Evolutionary conservation across 2,329 filamentous ascomycete species (phyloP).

Genomic region (Ilyonectria destructans): DNA sequence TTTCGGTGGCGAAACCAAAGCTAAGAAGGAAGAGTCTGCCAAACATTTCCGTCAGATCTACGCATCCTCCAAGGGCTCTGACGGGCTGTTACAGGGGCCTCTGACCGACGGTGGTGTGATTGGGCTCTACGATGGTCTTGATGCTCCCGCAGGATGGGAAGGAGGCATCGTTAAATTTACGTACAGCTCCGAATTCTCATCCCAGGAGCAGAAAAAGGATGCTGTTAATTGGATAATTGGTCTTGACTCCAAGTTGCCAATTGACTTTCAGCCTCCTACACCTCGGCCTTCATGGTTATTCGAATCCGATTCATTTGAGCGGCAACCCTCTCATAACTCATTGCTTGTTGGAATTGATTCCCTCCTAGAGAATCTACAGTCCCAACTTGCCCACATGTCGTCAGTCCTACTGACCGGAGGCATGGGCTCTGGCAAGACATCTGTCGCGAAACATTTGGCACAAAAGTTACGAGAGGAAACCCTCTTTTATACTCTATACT

Average conservation of each 20-base stretch:
- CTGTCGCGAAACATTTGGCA: slow-evolving; percentile 83
- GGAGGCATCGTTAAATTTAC: slow-evolving; percentile 90
- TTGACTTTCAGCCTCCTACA: slow-evolving; percentile 85
- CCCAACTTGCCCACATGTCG: slow-evolving; percentile 86
- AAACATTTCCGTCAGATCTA: slow-evolving; percentile 83
- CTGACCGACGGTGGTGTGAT: slow-evolving; percentile 92
- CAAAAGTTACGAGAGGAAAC: slow-evolving; percentile 80
- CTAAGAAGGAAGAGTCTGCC: slow-evolving; percentile 83
- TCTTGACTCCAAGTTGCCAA: slow-evolving; percentile 79
- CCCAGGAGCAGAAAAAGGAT: slow-evolving; percentile 64
- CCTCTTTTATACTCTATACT: slow-evolving; percentile 88
- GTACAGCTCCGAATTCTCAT: slow-evolving; percentile 51
- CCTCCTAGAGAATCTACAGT: slow-evolving; percentile 80
- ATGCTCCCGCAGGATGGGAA: slow-evolving; percentile 77
- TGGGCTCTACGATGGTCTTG: slow-evolving; percentile 69
- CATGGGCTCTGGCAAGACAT: slow-evolving; percentile 91
- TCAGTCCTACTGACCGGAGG: slow-evolving; percentile 92
- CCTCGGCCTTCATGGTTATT: slow-evolving; percentile 73
- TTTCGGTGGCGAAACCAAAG: slow-evolving; percentile 90
- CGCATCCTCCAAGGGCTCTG: slow-evolving; percentile 67
- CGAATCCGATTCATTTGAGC: slow-evolving; percentile 64
- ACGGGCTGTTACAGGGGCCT: slow-evolving; percentile 84
- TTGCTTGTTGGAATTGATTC: slow-evolving; percentile 88
- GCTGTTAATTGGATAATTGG: slow-evolving; percentile 81
- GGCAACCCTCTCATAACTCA: slow-evolving; percentile 71